Conservation (phyloP, 2,329 filamentous ascomycete genomes). For the Pestalotiopsis fici region DNA sequence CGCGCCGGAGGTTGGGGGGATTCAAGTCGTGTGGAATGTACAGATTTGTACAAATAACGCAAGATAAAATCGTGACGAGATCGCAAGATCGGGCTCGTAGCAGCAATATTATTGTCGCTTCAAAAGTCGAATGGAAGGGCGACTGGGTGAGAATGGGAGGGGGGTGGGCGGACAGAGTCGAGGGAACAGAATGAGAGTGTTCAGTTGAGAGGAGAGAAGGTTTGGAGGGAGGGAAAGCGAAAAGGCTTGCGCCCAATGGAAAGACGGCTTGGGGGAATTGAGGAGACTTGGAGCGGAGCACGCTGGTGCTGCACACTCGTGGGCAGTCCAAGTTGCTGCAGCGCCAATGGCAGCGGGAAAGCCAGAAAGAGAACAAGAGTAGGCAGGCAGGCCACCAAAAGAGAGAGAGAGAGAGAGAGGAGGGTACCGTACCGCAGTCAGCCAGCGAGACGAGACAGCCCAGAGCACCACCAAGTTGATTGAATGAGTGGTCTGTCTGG, state of each 20-base stretch:
- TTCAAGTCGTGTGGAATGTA: conserved; percentile 16
- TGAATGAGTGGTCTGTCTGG: no score
- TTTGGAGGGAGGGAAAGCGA: conserved; percentile 11
- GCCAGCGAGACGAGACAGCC: background rate
- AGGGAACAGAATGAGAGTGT: conserved; percentile 6
- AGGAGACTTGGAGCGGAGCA: conserved; percentile 10
- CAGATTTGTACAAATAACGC: background rate
- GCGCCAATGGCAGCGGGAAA: background rate
- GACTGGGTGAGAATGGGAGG: background rate
- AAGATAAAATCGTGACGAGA: background rate
- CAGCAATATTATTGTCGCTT: background rate
- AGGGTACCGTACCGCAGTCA: background rate
- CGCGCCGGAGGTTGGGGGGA: conserved; percentile 22
- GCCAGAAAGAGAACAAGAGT: background rate
- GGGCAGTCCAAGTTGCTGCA: background rate
- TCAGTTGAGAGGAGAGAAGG: conserved; percentile 5
- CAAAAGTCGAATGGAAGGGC: background rate
- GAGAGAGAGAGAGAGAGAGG: conserved; percentile 5
- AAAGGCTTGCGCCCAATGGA: conserved; percentile 12
- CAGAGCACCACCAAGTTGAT: no score
- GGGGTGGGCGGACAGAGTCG: background rate
- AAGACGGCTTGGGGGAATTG: background rate
- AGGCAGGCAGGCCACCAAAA: background rate
- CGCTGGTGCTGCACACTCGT: background rate
- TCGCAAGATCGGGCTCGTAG: background rate